phyloP scores from a whole-genome alignment of 306 rosid species.

The Prunus fruticosa region DNA sequence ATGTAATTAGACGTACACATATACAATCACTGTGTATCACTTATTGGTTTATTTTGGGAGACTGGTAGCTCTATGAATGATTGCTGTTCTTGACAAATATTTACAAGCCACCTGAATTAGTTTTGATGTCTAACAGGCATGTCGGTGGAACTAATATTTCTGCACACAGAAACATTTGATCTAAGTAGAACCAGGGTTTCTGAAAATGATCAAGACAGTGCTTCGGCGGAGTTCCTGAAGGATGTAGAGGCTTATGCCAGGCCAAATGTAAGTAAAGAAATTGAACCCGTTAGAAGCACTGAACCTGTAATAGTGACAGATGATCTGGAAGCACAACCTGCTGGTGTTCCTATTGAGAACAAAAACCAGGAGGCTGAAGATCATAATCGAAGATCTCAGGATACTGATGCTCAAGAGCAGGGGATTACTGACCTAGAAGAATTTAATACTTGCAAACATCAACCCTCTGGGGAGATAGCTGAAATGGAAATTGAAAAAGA shows the following conservation, averaged over 20 bases:
- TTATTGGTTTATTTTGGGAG: background rate
- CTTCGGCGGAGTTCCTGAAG: constrained; percentile 42
- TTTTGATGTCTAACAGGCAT: constrained; percentile 53
- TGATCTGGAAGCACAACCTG: constrained; percentile 44
- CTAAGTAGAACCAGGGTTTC: constrained; percentile 48
- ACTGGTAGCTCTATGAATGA: background rate
- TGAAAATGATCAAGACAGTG: constrained; percentile 38
- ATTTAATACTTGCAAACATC: constrained; percentile 32
- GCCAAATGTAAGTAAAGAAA: constrained; percentile 39
- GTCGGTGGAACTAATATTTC: constrained; percentile 51
- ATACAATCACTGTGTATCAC: background rate
- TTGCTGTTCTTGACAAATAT: background rate
- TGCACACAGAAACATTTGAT: constrained; percentile 60
- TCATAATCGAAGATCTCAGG: constrained; percentile 38
- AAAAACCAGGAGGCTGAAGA: constrained; percentile 39
- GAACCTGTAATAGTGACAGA: constrained; percentile 37
- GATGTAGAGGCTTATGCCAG: constrained; percentile 43
- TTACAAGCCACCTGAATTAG: constrained; percentile 15
- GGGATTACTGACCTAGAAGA: constrained; percentile 26
- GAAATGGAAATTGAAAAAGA: constrained; percentile 44
- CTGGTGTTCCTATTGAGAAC: constrained; percentile 27
- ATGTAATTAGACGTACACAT: background rate
- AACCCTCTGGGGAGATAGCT: constrained; percentile 26
- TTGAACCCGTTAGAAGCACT: constrained; percentile 27
- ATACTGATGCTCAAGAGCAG: constrained; percentile 30